phyloP scores from a whole-genome alignment of 441 rosid genomes.

The Erodium texanum region DNA sequence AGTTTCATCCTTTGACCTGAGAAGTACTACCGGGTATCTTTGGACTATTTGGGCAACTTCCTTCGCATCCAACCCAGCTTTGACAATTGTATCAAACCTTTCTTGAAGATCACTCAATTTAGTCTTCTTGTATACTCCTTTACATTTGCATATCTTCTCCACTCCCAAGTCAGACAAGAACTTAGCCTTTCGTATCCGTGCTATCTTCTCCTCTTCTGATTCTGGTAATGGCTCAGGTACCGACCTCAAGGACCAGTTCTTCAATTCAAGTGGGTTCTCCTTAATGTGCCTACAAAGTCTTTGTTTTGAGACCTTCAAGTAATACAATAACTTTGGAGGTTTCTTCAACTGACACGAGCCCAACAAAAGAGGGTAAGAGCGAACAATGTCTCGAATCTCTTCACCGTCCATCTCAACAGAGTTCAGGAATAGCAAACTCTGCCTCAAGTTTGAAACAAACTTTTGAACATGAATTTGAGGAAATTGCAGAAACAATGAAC shows the following conservation, averaged over 20 bases:
- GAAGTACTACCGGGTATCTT: conserved; percentile 47
- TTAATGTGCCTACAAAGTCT: conserved; percentile 47
- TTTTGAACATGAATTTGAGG: conserved; percentile 29
- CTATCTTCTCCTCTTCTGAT: conserved; percentile 20
- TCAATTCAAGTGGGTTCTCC: conserved; percentile 57
- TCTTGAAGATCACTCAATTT: neutral
- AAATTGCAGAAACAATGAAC: conserved; percentile 37
- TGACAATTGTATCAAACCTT: neutral
- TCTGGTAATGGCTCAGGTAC: conserved; percentile 32
- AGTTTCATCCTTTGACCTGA: conserved; percentile 35
- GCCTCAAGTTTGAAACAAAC: conserved; percentile 49
- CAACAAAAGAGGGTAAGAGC: conserved; percentile 34
- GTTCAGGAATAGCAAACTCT: conserved; percentile 37
- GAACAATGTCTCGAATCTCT: conserved; percentile 41
- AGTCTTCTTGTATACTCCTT: neutral
- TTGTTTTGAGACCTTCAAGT: conserved; percentile 45
- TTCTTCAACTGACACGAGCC: conserved; percentile 48
- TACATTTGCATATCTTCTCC: neutral
- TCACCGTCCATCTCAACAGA: conserved; percentile 54
- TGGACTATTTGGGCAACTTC: conserved; percentile 49
- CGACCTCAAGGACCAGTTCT: conserved; percentile 44
- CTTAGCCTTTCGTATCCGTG: neutral
- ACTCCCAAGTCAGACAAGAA: neutral
- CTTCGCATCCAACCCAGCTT: conserved; percentile 5
- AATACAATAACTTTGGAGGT: conserved; percentile 37